Conservation (phyloP, 1,284 basidiomycete genomes). For the Trichosporon ovoides region DNA sequence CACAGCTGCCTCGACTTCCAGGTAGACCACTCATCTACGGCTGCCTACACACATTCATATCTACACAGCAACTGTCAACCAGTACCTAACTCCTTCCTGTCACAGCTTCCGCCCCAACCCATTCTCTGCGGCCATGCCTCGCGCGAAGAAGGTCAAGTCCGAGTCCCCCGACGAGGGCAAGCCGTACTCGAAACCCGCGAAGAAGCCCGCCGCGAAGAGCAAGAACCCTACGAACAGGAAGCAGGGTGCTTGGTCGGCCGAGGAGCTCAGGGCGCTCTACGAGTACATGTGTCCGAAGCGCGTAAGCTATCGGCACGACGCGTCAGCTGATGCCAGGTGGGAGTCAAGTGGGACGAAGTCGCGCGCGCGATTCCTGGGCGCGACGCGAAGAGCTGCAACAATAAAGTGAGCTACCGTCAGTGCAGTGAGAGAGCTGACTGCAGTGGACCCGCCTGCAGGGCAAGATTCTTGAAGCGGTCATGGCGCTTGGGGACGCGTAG, state of each 20-base stretch:
- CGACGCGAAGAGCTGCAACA: slow-evolving; percentile 28
- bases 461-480: slow-evolving; percentile 29
- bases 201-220: slow-evolving; percentile 2
- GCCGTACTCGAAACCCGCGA: slow-evolving; percentile 3
- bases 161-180: background rate
- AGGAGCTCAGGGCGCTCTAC: slow-evolving; percentile 29
- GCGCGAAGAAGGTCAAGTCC: background rate
- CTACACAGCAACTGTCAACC: background rate
- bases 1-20: background rate
- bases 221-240: slow-evolving; percentile 19
- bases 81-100: background rate
- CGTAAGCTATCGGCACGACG: slow-evolving; percentile 7
- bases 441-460: slow-evolving; percentile 31
- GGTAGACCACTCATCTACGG: background rate
- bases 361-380: slow-evolving; percentile 23
- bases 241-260: slow-evolving; percentile 26
- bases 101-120: background rate
- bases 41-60: background rate
- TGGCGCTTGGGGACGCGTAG: slow-evolving; percentile 20
- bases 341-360: slow-evolving; percentile 30
- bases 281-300: slow-evolving; percentile 28
- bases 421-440: slow-evolving; percentile 2
- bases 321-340: slow-evolving; percentile 16
- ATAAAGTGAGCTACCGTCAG: slow-evolving; percentile 25
- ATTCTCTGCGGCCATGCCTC: background rate